Base-by-base conservation (phyloP, 352 stramenopile genomes). In the Ophiocytium majus region DNA sequence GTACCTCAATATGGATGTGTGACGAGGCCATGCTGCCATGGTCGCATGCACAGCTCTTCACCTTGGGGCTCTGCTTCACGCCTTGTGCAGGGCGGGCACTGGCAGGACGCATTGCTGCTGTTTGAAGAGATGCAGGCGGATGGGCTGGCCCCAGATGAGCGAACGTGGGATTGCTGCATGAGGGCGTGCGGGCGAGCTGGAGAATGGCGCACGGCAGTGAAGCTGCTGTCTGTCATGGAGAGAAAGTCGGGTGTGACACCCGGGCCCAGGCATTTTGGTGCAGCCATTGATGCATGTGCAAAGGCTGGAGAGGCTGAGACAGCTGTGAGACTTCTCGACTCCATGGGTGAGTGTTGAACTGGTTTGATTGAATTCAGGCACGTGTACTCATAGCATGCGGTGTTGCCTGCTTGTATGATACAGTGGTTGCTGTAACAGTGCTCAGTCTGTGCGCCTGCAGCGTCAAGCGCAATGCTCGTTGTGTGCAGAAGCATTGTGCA, bases 281-380 rank as follows among this genome's bases (percentile, higher is more conserved):
- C 66, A 17, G 66, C 66, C 14, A 78, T 78, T 35, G 66, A 78
- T 78, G 66, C 66, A 17, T 78, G 66, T 17, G 66, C 66, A 5
- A 78, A 43, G 35, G 66, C 66, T 78, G 66, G 66, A 35, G 66
- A 78, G 66, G 66, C 66, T 17, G 66, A 78, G 35, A 43, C 66
- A 17, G 66, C 66, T 43, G 32, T 78, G 66, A 5, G 66, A 5
- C 66, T 78, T 5, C 35, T 78, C 5, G 66, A 78, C 17, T 78
- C 32, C 66, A 78, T 78, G 66, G 66, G 66, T 78, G 32, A 5
- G 66, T 78, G 5, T 43, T 78, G 43, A 14, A 57, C 5, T n/a
- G n/a, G n/a, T n/a, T n/a, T n/a, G n/a, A n/a, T n/a, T n/a, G n/a
- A n/a, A n/a, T n/a, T n/a, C n/a, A n/a, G n/a, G n/a, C n/a, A n/a